phyloP scores from a whole-genome alignment of 345 rosid species.

The Boechera divaricarpa region DNA sequence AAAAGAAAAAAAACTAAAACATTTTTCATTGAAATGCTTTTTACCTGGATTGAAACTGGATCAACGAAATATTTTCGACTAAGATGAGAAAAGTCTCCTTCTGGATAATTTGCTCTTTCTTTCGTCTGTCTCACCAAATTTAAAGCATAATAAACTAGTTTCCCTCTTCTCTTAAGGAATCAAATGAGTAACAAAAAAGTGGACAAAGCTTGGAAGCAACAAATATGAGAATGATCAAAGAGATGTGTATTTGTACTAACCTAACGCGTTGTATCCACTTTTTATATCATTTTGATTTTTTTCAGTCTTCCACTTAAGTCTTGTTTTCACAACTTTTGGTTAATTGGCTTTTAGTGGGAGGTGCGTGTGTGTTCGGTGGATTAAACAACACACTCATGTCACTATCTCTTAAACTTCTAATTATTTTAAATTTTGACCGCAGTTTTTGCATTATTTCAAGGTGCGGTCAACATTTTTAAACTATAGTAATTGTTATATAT shows the following conservation, averaged over 20 bases:
- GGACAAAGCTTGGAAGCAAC: conserved; percentile 38
- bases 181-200: conserved; percentile 34
- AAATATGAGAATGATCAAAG: neutral
- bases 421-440: conserved; percentile 1
- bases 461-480: neutral
- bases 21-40: neutral
- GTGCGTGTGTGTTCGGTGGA: conserved; percentile 30
- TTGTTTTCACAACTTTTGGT: conserved; percentile 26
- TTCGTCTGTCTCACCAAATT: conserved; percentile 6
- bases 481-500: neutral
- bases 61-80: neutral
- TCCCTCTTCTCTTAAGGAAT: neutral
- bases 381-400: conserved; percentile 34
- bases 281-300: conserved; percentile 17
- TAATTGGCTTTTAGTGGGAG: conserved; percentile 39
- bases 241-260: neutral
- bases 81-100: neutral
- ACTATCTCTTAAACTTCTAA: conserved; percentile 17
- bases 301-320: conserved; percentile 18
- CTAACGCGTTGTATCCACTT: conserved; percentile 39
- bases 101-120: neutral
- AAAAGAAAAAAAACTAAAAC: neutral
- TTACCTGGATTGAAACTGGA: conserved; percentile 22
- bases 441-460: conserved; percentile 8
- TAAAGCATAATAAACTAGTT: neutral